A percentile compares a stretch with the other conserved stretches of the same genome.
phyloP scores from a whole-genome alignment of 495 filamentous ascomycete species.

The Xeromyces bisporus region DNA sequence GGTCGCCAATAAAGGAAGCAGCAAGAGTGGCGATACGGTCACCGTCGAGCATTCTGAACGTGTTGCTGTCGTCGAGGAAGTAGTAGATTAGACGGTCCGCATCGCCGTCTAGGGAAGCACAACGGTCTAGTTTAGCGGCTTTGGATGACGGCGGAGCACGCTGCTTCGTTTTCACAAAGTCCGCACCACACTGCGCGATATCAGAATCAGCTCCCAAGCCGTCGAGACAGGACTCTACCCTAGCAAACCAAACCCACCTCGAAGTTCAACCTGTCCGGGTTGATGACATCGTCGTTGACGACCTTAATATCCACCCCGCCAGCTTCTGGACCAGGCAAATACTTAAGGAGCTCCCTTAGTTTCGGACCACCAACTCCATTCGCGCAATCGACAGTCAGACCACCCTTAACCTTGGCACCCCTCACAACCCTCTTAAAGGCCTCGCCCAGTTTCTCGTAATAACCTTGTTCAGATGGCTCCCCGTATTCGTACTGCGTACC shows the following conservation, averaged over 20 bases:
- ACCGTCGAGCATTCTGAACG: conserved; percentile 83
- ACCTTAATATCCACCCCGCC: conserved; percentile 65
- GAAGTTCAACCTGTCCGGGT: conserved; percentile 73
- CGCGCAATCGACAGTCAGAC: conserved; percentile 80
- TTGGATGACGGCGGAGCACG: conserved; percentile 73
- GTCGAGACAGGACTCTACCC: no score
- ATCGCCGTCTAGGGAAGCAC: conserved; percentile 84
- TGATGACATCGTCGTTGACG: conserved; percentile 78
- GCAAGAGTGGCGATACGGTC: conserved; percentile 93
- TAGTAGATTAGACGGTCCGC: conserved; percentile 94
- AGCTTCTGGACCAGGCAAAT: conserved; percentile 45
- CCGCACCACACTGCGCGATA: conserved; percentile 73
- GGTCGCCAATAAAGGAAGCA: conserved; percentile 83
- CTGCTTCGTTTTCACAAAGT: conserved; percentile 94
- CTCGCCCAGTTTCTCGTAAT: conserved; percentile 76
- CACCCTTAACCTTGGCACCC: conserved; percentile 50
- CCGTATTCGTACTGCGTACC: conserved; percentile 71
- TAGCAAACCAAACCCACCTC: conserved; percentile 61
- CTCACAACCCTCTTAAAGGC: conserved; percentile 71
- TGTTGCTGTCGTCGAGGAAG: conserved; percentile 63
- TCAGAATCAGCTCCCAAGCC: conserved; percentile 6
- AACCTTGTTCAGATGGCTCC: conserved; percentile 72
- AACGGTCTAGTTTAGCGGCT: conserved; percentile 56
- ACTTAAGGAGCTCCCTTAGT: conserved; percentile 70
- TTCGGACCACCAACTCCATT: conserved; percentile 95